Conservation (phyloP, 106 monocot species). For the Dioscorea alata region DNA sequence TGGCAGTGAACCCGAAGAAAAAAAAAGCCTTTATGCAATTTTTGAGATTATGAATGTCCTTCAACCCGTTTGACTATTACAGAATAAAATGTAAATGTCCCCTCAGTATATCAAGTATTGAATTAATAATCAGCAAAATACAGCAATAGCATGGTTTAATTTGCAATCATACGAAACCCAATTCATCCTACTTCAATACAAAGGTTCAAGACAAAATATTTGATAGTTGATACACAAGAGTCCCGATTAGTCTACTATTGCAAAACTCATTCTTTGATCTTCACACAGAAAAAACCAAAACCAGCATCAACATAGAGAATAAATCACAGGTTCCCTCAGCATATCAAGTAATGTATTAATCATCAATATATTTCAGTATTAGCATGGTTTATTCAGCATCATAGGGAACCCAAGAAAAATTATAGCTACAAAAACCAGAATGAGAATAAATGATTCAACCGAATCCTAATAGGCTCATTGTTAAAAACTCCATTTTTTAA, state of each 20-base stretch:
- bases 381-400: constrained; percentile 23
- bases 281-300: too few relatives aligned
- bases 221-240: neutral
- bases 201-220: neutral
- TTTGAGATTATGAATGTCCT: neutral
- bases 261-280: neutral
- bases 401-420: constrained; percentile 12
- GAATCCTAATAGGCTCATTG: neutral
- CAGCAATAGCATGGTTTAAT: constrained; percentile 32
- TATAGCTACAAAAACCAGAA: neutral
- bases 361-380: constrained; percentile 21
- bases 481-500: neutral
- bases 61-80: neutral
- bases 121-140: constrained; percentile 3
- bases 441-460: neutral
- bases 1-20: too few relatives aligned
- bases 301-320: too few relatives aligned
- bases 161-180: constrained; percentile 19
- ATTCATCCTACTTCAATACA: neutral
- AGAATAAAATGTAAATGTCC: neutral
- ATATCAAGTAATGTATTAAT: neutral
- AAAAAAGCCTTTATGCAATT: too few relatives aligned
- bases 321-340: too few relatives aligned
- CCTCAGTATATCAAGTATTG: constrained; percentile 3
- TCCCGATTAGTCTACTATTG: neutral